Conservation (phyloP, 2,329 filamentous ascomycete genomes). For the Ilyonectria mors-panacis region DNA sequence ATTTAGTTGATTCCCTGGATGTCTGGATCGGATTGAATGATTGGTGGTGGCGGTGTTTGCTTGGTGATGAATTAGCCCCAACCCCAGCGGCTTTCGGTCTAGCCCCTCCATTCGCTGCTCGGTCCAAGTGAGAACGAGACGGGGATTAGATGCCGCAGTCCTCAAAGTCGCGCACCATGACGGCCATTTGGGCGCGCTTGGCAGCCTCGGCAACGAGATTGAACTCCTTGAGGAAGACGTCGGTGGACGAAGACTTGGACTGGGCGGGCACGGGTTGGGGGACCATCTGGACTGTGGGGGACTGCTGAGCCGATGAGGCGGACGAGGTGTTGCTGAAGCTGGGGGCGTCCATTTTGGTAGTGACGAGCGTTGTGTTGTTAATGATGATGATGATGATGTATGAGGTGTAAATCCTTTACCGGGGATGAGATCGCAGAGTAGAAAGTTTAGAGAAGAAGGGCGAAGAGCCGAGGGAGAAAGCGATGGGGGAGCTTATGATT, state of each 20-base stretch:
- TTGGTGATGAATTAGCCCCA: constrained; percentile 7
- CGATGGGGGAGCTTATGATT: constrained; percentile 7
- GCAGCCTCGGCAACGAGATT: constrained; percentile 92
- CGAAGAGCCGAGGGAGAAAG: neutral
- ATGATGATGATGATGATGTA: neutral
- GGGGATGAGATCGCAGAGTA: constrained; percentile 12
- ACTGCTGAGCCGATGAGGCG: constrained; percentile 50
- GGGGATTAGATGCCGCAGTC: constrained; percentile 70
- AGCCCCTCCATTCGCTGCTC: constrained; percentile 15
- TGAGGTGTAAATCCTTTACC: neutral
- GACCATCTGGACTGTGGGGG: constrained; percentile 48
- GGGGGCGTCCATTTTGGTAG: constrained; percentile 52
- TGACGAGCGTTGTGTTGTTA: neutral
- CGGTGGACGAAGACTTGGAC: constrained; percentile 60
- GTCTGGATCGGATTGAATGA: neutral
- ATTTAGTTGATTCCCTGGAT: neutral
- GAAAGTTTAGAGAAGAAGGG: neutral
- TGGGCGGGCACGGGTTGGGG: constrained; percentile 47
- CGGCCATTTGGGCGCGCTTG: constrained; percentile 91
- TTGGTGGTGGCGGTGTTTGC: constrained; percentile 5
- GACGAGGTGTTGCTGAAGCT: constrained; percentile 48
- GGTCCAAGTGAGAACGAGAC: constrained; percentile 5
- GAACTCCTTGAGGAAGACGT: constrained; percentile 82
- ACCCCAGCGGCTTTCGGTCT: constrained; percentile 6
- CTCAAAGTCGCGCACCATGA: constrained; percentile 89